phyloP scores from a whole-genome alignment of 768 basidiomycete genomes.

The Termitomyces sp. region DNA sequence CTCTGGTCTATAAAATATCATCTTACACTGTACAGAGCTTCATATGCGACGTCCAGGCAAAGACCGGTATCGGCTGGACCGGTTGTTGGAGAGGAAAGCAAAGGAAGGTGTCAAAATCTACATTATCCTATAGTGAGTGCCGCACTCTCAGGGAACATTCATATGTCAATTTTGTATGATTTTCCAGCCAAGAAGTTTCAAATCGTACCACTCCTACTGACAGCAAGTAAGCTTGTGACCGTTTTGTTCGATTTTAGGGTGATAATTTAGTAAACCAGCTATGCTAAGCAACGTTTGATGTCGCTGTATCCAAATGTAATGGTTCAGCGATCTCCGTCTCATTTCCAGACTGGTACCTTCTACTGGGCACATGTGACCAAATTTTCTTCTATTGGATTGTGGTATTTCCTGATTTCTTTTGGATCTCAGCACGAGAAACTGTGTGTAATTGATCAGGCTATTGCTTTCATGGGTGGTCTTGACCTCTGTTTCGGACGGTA shows the following conservation, averaged over 20 bases:
- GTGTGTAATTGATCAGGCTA: conserved; percentile 95
- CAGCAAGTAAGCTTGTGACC: conserved; percentile 63
- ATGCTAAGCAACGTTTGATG: conserved; percentile 81
- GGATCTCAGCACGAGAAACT: conserved; percentile 86
- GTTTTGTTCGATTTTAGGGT: conserved; percentile 2
- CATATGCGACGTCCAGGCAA: conserved; percentile 83
- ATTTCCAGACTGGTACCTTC: conserved; percentile 96
- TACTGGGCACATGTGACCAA: conserved; percentile 94
- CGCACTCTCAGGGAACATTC: neutral
- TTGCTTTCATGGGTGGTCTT: conserved; percentile 97
- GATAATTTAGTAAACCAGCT: conserved; percentile 40
- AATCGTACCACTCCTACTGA: conserved; percentile 92
- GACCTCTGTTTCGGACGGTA: conserved; percentile 92
- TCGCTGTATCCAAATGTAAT: conserved; percentile 89
- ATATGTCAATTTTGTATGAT: conserved; percentile 9
- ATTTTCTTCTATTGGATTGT: neutral
- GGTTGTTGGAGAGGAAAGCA: conserved; percentile 84
- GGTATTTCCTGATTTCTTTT: conserved; percentile 6
- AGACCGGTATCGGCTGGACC: conserved; percentile 84
- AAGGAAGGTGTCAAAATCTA: conserved; percentile 95
- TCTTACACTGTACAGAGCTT: conserved; percentile 50
- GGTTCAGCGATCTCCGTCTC: conserved; percentile 96
- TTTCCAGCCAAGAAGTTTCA: conserved; percentile 87
- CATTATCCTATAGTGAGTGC: conserved; percentile 85
- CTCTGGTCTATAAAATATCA: neutral